These are phyloP conservation scores for Spirogloea muscicola DNA, from an alignment of 139 green algal species.

Conservation along the genomic window DNA sequence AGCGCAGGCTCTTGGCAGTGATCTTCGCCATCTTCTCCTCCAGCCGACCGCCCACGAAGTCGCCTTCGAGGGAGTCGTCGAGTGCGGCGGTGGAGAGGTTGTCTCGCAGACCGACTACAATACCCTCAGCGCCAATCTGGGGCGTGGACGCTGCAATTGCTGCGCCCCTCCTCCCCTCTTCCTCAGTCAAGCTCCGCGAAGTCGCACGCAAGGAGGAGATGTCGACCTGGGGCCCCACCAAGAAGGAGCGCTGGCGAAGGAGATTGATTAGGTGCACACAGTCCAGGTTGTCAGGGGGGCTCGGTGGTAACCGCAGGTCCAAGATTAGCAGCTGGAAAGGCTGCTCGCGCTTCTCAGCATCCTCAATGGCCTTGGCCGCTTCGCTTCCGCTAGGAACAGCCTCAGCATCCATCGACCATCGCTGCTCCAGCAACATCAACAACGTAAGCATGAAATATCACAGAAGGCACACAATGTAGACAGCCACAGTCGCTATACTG, in stretches of 20 bases:
- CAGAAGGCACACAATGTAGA: neutral
- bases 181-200: neutral
- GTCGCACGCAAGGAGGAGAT: no score
- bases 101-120: neutral
- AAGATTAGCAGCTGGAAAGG: constrained; percentile 18
- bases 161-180: neutral
- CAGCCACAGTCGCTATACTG: no score
- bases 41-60: no score
- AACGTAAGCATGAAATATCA: neutral
- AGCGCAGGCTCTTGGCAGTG: no score
- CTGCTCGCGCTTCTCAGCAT: neutral
- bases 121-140: neutral
- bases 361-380: neutral
- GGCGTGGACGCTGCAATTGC: neutral
- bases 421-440: constrained; percentile 7
- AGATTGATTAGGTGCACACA: neutral
- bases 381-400: neutral
- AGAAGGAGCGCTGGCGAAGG: neutral
- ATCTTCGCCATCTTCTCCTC: no score
- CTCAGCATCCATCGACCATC: constrained; percentile 1
- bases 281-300: neutral
- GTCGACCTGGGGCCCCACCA: neutral
- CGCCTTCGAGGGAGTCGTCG: no score
- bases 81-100: no score
- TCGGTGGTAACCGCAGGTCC: constrained; percentile 5